phyloP scores from a whole-genome alignment of 2,329 filamentous ascomycete genomes.

The Phaeophleospora eucalypticola region DNA sequence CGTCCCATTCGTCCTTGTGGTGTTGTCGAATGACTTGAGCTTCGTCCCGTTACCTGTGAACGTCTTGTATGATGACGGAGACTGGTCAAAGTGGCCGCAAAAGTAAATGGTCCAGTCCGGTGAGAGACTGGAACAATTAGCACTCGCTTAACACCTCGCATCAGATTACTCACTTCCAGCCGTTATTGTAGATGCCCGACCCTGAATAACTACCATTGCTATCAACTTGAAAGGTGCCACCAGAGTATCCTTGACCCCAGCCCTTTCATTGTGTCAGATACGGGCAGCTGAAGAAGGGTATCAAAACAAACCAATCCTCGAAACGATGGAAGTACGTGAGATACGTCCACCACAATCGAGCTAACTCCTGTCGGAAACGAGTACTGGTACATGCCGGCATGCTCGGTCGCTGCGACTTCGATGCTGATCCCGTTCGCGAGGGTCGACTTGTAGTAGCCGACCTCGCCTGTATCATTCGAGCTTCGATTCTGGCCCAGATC shows the following conservation, averaged over 20 bases:
- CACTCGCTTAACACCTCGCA: too few relatives aligned
- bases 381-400: constrained; percentile 58
- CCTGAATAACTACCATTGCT: constrained; percentile 50
- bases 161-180: too few relatives aligned
- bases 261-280: too few relatives aligned
- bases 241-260: constrained; percentile 55
- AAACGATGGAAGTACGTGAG: constrained; percentile 54
- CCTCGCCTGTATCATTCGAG: constrained; percentile 40
- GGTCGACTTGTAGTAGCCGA: constrained; percentile 59
- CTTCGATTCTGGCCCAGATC: constrained; percentile 26
- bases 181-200: constrained; percentile 57
- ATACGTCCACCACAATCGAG: constrained; percentile 58
- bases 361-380: constrained; percentile 47
- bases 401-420: constrained; percentile 54
- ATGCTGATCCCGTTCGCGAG: constrained; percentile 54
- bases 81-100: constrained; percentile 56
- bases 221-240: constrained; percentile 52
- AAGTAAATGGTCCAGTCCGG: constrained; percentile 58
- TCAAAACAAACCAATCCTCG: too few relatives aligned
- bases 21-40: constrained; percentile 32
- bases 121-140: too few relatives aligned
- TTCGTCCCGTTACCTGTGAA: constrained; percentile 29
- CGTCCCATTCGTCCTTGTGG: constrained; percentile 8
- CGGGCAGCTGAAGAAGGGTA: too few relatives aligned
- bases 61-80: constrained; percentile 26